These are phyloP conservation scores for Pisolithus sp. DNA, from an alignment of 768 basidiomycete species.

Conservation along the genomic window DNA sequence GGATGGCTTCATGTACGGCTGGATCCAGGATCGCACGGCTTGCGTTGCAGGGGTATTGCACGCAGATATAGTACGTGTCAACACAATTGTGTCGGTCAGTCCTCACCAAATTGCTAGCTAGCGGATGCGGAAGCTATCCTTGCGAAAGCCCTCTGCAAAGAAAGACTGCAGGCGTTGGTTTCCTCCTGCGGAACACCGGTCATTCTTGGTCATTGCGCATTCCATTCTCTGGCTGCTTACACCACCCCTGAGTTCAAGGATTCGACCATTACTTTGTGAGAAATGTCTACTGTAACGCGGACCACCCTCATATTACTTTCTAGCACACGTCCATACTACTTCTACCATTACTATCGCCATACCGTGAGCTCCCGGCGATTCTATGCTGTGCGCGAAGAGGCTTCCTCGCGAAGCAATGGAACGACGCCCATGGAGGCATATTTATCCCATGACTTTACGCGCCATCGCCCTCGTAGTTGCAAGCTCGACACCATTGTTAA, in stretches of 20 bases:
- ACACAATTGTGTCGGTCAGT: conserved; percentile 1
- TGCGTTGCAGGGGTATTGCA: conserved; percentile 50
- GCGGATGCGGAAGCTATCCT: conserved; percentile 12
- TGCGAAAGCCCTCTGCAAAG: conserved; percentile 7
- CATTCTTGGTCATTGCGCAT: conserved; percentile 24
- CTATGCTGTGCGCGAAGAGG: conserved; percentile 43
- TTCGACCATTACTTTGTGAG: conserved; percentile 15
- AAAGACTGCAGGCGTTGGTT: conserved; percentile 15
- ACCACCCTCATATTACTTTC: conserved; percentile 3
- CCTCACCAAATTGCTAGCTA: conserved; percentile 7
- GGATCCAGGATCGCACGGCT: conserved; percentile 37
- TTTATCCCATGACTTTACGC: conserved; percentile 37
- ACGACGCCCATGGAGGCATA: conserved; percentile 23
- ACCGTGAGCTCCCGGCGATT: conserved; percentile 54
- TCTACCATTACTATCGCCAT: conserved; percentile 52
- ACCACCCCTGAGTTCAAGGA: conserved; percentile 28
- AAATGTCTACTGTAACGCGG: conserved; percentile 3
- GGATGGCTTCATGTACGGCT: conserved; percentile 56
- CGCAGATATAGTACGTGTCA: conserved; percentile 25
- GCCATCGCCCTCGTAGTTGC: conserved; percentile 5
- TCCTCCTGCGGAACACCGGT: conserved; percentile 17
- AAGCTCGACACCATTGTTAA: conserved; percentile 31
- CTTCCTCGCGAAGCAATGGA: conserved; percentile 15
- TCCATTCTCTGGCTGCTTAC: conserved; percentile 9
- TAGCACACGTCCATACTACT: conserved; percentile 15